Evolutionary conservation across 2,329 filamentous ascomycete genomes (phyloP).

Genomic region (Penicillium sp.): DNA sequence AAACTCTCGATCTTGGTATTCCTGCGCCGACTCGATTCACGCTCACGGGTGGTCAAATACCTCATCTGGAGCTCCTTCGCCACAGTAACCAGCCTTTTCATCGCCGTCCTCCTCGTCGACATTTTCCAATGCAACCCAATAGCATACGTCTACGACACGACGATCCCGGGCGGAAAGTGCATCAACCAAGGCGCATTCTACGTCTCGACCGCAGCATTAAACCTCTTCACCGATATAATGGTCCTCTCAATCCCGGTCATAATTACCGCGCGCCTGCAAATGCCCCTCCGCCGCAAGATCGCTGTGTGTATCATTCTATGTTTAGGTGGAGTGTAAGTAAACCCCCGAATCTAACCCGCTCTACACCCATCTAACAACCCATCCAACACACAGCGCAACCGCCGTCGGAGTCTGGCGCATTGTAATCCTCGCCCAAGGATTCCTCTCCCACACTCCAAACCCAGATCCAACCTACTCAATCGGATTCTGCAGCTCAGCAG

Average conservation of each 20-base stretch:
- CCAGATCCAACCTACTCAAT: slow-evolving; percentile 28
- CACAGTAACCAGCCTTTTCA: slow-evolving; percentile 22
- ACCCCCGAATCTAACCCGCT: too few relatives aligned
- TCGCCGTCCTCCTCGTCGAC: slow-evolving; percentile 29
- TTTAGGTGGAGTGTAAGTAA: slow-evolving; percentile 28
- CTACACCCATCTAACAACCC: neutral
- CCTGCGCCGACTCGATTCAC: slow-evolving; percentile 31
- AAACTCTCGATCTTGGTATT: slow-evolving; percentile 35
- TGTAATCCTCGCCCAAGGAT: slow-evolving; percentile 25
- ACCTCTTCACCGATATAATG: slow-evolving; percentile 35
- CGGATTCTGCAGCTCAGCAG: slow-evolving; percentile 30
- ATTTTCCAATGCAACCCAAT: slow-evolving; percentile 36
- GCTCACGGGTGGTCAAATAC: slow-evolving; percentile 21
- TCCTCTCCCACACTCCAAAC: slow-evolving; percentile 9
- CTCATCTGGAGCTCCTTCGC: slow-evolving; percentile 24
- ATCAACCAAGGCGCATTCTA: slow-evolving; percentile 32
- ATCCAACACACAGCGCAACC: slow-evolving; percentile 21
- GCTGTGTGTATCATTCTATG: slow-evolving; percentile 32
- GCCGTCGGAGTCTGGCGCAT: slow-evolving; percentile 33
- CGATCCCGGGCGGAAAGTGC: slow-evolving; percentile 25
- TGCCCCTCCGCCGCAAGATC: slow-evolving; percentile 30
- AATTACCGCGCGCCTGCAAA: slow-evolving; percentile 32
- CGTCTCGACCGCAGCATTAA: slow-evolving; percentile 27
- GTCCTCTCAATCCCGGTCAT: slow-evolving; percentile 34
- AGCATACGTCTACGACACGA: slow-evolving; percentile 24